These are phyloP conservation scores for Crithidia brevicula DNA, from an alignment of 208 protist species.

Conservation along the genomic window DNA sequence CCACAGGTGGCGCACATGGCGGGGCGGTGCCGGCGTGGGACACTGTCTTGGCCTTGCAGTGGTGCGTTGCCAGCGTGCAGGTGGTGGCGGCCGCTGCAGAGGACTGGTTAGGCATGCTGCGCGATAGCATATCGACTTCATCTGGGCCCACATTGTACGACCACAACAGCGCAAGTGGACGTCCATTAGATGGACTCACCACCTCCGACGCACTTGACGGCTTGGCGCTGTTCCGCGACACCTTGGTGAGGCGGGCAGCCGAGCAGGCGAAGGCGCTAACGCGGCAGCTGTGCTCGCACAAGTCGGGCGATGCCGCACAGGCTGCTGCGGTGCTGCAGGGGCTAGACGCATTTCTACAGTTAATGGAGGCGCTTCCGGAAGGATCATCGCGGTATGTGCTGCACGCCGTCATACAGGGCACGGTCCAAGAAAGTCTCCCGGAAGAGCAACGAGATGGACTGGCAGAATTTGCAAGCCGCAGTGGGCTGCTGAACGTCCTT, in stretches of 20 bases:
- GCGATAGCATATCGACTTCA: conserved; percentile 11
- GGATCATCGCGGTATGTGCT: conserved; percentile 19
- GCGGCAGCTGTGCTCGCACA: conserved; percentile 14
- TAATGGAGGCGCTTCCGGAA: conserved; percentile 21
- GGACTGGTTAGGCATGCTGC: conserved; percentile 44
- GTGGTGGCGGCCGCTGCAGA: conserved; percentile 31
- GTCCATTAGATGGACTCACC: background rate
- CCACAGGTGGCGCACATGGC: background rate
- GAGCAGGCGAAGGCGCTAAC: conserved; percentile 19
- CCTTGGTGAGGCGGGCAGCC: conserved; percentile 17
- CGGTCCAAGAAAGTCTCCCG: conserved; percentile 11
- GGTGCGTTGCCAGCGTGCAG: conserved; percentile 30
- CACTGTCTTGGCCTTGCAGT: conserved; percentile 20
- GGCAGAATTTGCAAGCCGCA: conserved; percentile 1
- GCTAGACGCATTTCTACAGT: conserved; percentile 14
- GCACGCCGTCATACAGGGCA: conserved; percentile 10
- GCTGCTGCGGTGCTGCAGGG: conserved; percentile 14
- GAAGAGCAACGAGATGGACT: conserved; percentile 24
- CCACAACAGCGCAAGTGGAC: background rate
- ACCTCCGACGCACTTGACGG: conserved; percentile 25
- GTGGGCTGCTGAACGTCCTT: conserved; percentile 13
- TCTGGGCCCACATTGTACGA: background rate
- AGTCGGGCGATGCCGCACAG: background rate
- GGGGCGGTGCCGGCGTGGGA: conserved; percentile 18
- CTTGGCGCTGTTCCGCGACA: conserved; percentile 24